phyloP scores from a whole-genome alignment of 805 yeast genomes.

The Kuraishia hungarica region DNA sequence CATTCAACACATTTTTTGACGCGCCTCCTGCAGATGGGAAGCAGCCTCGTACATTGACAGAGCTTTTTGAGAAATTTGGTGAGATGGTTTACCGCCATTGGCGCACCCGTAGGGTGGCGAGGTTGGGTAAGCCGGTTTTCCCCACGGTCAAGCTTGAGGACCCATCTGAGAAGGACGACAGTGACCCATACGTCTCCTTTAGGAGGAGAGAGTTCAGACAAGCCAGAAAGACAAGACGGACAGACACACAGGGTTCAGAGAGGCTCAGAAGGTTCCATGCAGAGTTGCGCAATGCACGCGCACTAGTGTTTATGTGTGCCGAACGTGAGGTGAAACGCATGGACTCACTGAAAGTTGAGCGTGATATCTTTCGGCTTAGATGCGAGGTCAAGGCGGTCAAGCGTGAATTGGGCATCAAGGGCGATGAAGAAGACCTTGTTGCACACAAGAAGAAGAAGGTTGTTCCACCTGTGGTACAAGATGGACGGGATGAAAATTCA shows the following conservation, averaged over 20 bases:
- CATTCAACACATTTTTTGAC: conserved; percentile 54
- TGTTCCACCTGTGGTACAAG: conserved; percentile 11
- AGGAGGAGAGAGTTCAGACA: conserved; percentile 92
- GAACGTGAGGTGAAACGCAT: conserved; percentile 63
- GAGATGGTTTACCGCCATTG: conserved; percentile 69
- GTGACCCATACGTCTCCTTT: conserved; percentile 92
- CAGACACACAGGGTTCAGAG: conserved; percentile 86
- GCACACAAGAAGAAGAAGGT: conserved; percentile 66
- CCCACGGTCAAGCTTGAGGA: conserved; percentile 82
- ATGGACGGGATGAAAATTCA: conserved; percentile 7
- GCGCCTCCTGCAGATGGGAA: conserved; percentile 28
- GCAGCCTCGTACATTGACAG: conserved; percentile 34
- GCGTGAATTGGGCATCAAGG: conserved; percentile 66
- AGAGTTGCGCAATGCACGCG: conserved; percentile 71
- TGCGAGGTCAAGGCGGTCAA: conserved; percentile 65
- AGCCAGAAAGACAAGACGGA: conserved; percentile 91
- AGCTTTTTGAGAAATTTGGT: conserved; percentile 54
- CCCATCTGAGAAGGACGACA: conserved; percentile 81
- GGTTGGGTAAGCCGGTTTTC: conserved; percentile 61
- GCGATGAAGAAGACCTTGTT: conserved; percentile 77
- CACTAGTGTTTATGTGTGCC: conserved; percentile 59
- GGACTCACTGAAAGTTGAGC: conserved; percentile 54
- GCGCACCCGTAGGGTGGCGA: conserved; percentile 61
- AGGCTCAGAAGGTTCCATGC: conserved; percentile 63
- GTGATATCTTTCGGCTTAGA: conserved; percentile 63